Percentiles rank a stretch among this genome's conserved stretches.
phyloP scores from a whole-genome alignment of 2,329 filamentous ascomycete genomes.

The Exserohilum rostratum region DNA sequence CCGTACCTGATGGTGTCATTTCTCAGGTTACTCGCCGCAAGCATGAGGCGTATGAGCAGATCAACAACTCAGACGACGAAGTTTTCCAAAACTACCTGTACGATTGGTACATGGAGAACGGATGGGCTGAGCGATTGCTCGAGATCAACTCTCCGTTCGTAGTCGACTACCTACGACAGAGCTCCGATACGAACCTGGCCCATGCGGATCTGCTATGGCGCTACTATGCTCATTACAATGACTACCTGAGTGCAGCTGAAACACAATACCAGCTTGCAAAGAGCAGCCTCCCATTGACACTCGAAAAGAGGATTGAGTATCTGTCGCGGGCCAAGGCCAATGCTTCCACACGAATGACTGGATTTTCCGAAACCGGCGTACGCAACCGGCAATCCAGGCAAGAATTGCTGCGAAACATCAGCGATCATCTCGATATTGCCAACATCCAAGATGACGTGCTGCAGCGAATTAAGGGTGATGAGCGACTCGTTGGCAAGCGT shows the following conservation, averaged over 20 bases:
- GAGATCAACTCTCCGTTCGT: conserved; percentile 85
- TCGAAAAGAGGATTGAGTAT: conserved; percentile 86
- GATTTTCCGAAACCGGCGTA: conserved; percentile 62
- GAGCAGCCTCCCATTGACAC: conserved; percentile 77
- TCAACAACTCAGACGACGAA: conserved; percentile 86
- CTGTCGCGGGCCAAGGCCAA: conserved; percentile 91
- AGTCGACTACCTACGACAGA: conserved; percentile 80
- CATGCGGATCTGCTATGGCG: conserved; percentile 92
- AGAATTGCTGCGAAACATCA: conserved; percentile 81
- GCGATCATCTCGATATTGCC: conserved; percentile 86
- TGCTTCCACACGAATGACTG: conserved; percentile 79
- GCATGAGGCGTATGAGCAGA: conserved; percentile 86
- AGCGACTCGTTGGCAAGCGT: conserved; percentile 68
- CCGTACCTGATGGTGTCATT: conserved; percentile 76
- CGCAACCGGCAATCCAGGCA: conserved; percentile 76
- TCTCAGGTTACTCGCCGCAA: conserved; percentile 79
- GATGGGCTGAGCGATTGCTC: conserved; percentile 84
- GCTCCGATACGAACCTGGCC: conserved; percentile 71
- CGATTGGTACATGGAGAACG: conserved; percentile 91
- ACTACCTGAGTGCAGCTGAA: conserved; percentile 84
- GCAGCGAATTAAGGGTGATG: conserved; percentile 75
- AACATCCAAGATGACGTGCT: conserved; percentile 94
- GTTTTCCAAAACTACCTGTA: conserved; percentile 97
- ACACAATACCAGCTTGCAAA: conserved; percentile 85
- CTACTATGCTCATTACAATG: conserved; percentile 84